Percentiles rank a stretch among this genome's conserved stretches.
phyloP scores from a whole-genome alignment of 805 yeast genomes.

The Candida alai region DNA sequence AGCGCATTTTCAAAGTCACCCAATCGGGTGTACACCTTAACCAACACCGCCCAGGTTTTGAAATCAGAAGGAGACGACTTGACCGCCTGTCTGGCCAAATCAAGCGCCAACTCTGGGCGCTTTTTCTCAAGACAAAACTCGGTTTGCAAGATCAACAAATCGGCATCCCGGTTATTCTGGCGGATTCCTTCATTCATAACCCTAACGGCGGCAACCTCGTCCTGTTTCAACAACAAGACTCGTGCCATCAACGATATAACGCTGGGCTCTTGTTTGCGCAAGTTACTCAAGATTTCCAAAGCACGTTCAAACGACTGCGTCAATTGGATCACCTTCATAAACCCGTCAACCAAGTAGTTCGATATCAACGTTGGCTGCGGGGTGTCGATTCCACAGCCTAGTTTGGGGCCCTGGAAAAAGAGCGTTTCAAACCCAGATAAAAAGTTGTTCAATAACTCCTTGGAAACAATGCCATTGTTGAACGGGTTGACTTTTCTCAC shows the following conservation, averaged over 20 bases:
- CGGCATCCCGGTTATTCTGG: constrained; percentile 51
- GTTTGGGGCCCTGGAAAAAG: constrained; percentile 59
- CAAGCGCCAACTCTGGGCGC: constrained; percentile 53
- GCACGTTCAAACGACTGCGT: constrained; percentile 66
- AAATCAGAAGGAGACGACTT: constrained; percentile 73
- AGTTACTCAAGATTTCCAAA: constrained; percentile 50
- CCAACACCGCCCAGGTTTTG: constrained; percentile 67
- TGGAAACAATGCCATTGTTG: constrained; percentile 42
- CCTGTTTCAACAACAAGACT: constrained; percentile 49
- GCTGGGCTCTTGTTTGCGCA: constrained; percentile 50
- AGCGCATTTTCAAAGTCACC: constrained; percentile 71
- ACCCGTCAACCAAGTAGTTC: constrained; percentile 75
- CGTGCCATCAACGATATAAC: constrained; percentile 56
- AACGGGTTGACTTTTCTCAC: constrained; percentile 82
- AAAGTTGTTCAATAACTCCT: constrained; percentile 41
- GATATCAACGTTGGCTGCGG: constrained; percentile 62
- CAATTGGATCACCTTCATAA: constrained; percentile 57
- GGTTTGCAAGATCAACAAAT: constrained; percentile 53
- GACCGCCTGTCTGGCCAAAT: constrained; percentile 59
- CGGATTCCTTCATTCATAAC: constrained; percentile 48
- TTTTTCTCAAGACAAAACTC: constrained; percentile 52
- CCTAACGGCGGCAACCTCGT: constrained; percentile 57
- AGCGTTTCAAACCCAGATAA: constrained; percentile 62
- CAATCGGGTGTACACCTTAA: constrained; percentile 56
- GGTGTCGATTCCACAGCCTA: constrained; percentile 64